These are phyloP conservation scores for Epichloe glyceriae DNA, from an alignment of 2,329 filamentous ascomycete genomes.

Conservation along the genomic window DNA sequence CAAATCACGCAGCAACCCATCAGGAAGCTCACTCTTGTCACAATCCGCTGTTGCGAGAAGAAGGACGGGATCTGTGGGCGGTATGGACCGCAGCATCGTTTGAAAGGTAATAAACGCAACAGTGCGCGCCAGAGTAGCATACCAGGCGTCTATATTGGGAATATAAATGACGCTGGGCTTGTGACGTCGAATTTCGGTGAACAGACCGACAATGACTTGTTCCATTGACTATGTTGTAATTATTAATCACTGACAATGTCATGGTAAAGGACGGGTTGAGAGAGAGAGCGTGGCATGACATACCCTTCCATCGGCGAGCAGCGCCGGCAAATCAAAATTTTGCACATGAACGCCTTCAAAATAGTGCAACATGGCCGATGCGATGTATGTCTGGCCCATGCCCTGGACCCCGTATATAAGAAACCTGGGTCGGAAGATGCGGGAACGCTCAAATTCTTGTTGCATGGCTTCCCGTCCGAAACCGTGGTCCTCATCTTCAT, in stretches of 20 bases:
- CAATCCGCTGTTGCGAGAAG: conserved; percentile 75
- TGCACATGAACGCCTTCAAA: conserved; percentile 92
- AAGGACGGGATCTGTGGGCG: conserved; percentile 82
- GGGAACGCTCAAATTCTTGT: conserved; percentile 72
- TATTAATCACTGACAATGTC: conserved; percentile 6
- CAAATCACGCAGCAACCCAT: conserved; percentile 56
- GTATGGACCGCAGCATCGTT: conserved; percentile 66
- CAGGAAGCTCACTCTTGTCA: conserved; percentile 46
- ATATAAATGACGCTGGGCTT: conserved; percentile 95
- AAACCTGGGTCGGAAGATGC: conserved; percentile 78
- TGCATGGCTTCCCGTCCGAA: conserved; percentile 69
- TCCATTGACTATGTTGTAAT: conserved; percentile 49
- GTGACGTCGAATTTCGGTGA: conserved; percentile 83
- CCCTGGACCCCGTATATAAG: conserved; percentile 70
- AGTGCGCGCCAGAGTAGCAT: conserved; percentile 45
- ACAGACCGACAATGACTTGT: conserved; percentile 79
- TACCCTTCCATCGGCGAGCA: conserved; percentile 72
- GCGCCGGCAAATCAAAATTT: conserved; percentile 78
- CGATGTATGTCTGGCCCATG: conserved; percentile 89
- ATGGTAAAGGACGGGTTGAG: background rate
- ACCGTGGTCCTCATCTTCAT: conserved; percentile 67
- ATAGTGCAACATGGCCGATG: conserved; percentile 73
- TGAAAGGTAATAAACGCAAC: conserved; percentile 70
- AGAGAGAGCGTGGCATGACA: conserved; percentile 16
- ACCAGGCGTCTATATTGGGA: conserved; percentile 83